Evolutionary conservation across 1,139 yeast genomes (phyloP), one percentile per base, ranked within the genome.

Genomic region (Kurtzmaniella quercitrusa): DNA sequence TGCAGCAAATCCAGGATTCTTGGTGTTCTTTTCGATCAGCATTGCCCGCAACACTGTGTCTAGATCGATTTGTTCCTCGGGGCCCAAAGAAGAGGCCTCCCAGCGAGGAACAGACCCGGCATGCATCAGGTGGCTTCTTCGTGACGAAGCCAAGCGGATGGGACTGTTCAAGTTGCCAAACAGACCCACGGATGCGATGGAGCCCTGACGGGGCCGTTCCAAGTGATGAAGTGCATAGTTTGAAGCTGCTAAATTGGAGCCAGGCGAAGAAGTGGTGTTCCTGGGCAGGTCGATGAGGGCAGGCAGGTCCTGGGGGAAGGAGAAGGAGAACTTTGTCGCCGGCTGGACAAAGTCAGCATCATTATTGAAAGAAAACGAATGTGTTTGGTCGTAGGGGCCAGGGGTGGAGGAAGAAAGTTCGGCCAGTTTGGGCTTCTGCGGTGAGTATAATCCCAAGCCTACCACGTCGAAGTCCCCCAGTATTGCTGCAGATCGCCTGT

Each of bases 401-500:
- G 53, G 43, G 19, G 39, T 41, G 41, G 54, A 43, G 41, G 54
- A 43, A 47, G 48, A 4, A 33, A 57, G 40, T 27, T 47, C 45
- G 41, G 44, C 42, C 38, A n/a, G 24, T 34, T 31, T 39, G 15
- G 31, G 41, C 21, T 34, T 34, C 51, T 55, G 51, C 40, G 68
- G 63, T 25, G 68, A 63, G 46, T 68, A 68, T 23, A 71, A 51
- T 1, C 75, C 75, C 39, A 68, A 53, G 2, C 75, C 76, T 50
- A 64, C 56, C 6, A 63, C 57, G 53, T 83, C 90, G 56, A 83
- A 82, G 56, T 83, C 90, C 0, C 89, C 89, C 2, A 87, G 81
- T 12, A 83, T 80, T 0, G 89, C 89, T 21, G 85, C 85, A 0
- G 89, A 82, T 41, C 91, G 64, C 53, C 82, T 73, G 52, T 83